A percentile compares a stretch with the other conserved stretches of the same genome.
Evolutionary conservation across 2,329 filamentous ascomycete species (phyloP).

Genomic region (Cadophora gregata): DNA sequence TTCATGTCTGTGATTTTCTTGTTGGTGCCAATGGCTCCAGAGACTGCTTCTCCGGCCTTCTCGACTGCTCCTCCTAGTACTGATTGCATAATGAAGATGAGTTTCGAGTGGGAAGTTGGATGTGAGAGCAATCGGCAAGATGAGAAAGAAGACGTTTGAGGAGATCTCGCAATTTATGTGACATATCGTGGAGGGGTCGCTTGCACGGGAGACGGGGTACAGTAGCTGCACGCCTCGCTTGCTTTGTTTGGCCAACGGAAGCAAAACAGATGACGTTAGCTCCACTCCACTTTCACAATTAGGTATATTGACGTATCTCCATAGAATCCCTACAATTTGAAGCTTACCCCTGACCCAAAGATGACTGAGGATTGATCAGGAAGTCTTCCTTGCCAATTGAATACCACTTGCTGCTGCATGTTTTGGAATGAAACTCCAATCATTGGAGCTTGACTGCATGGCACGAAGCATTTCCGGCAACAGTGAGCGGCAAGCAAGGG

Average conservation of each 20-base stretch:
- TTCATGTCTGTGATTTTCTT: slow-evolving; percentile 41
- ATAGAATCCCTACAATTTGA: not conserved
- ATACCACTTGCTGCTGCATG: not conserved
- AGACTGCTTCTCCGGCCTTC: slow-evolving; percentile 33
- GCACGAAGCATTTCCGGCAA: not conserved
- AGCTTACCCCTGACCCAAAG: not conserved
- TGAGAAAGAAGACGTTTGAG: not conserved
- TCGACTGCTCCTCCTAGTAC: slow-evolving; percentile 23
- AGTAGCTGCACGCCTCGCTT: not conserved
- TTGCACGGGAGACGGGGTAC: too few relatives aligned
- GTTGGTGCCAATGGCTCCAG: slow-evolving; percentile 35
- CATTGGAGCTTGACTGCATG: not conserved
- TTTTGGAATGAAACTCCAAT: not conserved
- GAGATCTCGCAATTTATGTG: not conserved
- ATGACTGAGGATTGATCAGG: too few relatives aligned
- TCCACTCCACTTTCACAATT: not conserved
- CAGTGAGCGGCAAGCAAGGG: not conserved
- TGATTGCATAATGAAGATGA: slow-evolving; percentile 39
- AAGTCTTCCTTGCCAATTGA: not conserved
- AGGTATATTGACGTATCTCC: not conserved
- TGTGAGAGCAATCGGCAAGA: slow-evolving; percentile 19
- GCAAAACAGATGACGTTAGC: slow-evolving; percentile 11
- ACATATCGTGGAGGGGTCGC: not conserved
- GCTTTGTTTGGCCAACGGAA: slow-evolving; percentile 2
- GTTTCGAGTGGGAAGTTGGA: not conserved